phyloP scores from a whole-genome alignment of 2,329 filamentous ascomycete genomes.

The Pyricularia grisea region DNA sequence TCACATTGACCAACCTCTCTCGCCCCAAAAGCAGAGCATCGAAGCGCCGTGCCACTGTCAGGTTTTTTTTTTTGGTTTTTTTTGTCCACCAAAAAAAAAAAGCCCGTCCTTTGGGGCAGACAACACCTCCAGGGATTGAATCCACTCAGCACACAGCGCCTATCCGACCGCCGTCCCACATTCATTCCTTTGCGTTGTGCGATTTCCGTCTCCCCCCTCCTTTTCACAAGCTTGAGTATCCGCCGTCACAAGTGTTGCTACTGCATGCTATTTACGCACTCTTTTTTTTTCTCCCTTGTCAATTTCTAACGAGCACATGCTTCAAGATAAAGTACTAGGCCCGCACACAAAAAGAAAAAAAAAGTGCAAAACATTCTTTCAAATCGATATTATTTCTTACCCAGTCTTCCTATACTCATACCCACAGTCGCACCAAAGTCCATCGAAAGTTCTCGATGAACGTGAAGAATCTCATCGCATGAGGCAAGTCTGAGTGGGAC shows the following conservation, averaged over 20 bases:
- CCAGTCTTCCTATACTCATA: background rate
- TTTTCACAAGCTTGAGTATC: background rate
- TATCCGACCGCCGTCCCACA: background rate
- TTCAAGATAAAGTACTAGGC: background rate
- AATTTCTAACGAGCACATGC: background rate
- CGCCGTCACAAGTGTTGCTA: background rate
- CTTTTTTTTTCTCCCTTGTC: background rate
- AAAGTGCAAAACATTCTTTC: background rate
- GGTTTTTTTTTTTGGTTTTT: background rate
- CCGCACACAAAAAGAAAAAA: background rate
- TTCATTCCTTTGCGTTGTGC: background rate
- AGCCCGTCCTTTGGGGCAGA: too few species aligned
- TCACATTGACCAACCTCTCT: background rate
- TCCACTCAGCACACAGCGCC: background rate
- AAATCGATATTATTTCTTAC: background rate
- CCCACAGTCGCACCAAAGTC: background rate
- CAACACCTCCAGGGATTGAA: background rate
- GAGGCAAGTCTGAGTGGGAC: background rate
- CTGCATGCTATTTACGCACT: background rate
- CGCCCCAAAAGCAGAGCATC: background rate
- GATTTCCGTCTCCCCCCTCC: conserved; percentile 1
- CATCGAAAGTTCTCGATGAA: background rate
- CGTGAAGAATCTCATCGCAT: background rate
- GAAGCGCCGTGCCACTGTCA: background rate
- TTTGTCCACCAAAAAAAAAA: background rate